Conservation (phyloP, 345 rosid species). For the Aquilaria malaccensis region DNA sequence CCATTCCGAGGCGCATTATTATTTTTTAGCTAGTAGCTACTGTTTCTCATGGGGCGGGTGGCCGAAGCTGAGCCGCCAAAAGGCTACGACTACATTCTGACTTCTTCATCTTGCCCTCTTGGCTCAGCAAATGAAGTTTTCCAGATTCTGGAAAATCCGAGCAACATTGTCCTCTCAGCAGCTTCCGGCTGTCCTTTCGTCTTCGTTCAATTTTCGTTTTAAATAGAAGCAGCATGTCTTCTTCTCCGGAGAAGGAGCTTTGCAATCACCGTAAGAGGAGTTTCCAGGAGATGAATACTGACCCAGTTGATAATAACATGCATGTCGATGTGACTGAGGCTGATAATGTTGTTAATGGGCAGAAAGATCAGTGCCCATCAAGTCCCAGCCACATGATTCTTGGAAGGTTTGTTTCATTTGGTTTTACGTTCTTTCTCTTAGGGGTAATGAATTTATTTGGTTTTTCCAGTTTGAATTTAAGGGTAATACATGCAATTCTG, state of each 20-base stretch:
- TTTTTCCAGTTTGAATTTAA: neutral
- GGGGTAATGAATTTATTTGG: slow-evolving; percentile 3
- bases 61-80: too few relatives aligned
- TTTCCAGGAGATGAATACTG: slow-evolving; percentile 30
- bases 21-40: too few relatives aligned
- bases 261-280: slow-evolving; percentile 32
- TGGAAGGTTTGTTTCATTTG: slow-evolving; percentile 29
- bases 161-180: too few relatives aligned
- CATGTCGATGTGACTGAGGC: neutral
- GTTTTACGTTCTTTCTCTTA: neutral
- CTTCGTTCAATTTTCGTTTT: too few relatives aligned
- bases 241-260: slow-evolving; percentile 14
- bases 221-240: slow-evolving; percentile 17
- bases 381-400: slow-evolving; percentile 20
- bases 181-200: neutral
- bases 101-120: too few relatives aligned
- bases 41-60: too few relatives aligned
- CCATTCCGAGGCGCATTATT: too few relatives aligned
- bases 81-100: too few relatives aligned
- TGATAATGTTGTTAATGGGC: neutral
- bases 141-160: too few relatives aligned
- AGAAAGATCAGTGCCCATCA: slow-evolving; percentile 2
- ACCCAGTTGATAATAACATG: slow-evolving; percentile 13
- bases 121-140: too few relatives aligned
- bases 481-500: neutral